phyloP scores from a whole-genome alignment of 1,284 basidiomycete genomes.

The Anthracocystis panici-leucophaei region DNA sequence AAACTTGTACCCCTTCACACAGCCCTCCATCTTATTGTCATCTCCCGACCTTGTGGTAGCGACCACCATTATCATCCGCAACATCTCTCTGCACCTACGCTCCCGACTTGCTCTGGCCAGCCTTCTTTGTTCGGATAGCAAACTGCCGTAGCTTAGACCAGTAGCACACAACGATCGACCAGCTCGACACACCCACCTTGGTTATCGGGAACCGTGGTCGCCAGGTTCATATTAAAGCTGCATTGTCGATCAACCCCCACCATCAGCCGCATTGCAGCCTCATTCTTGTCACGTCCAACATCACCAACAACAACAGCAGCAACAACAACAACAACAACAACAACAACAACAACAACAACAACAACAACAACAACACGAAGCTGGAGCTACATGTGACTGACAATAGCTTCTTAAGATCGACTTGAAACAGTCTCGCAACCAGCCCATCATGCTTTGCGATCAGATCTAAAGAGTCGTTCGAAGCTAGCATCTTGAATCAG shows the following conservation, averaged over 20 bases:
- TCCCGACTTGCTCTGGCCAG: too few relatives aligned
- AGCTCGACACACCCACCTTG: background rate
- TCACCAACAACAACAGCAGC: constrained; percentile 1
- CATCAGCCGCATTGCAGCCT: background rate
- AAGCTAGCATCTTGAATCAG: background rate
- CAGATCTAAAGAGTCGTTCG: background rate
- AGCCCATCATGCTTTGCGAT: constrained; percentile 1
- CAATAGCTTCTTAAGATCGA: background rate
- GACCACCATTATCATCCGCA: background rate
- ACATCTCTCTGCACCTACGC: background rate
- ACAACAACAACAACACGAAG: background rate
- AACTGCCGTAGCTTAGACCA: background rate
- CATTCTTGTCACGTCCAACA: background rate
- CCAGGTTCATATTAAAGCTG: background rate
- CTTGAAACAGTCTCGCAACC: background rate
- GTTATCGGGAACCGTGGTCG: too few relatives aligned
- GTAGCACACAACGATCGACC: background rate
- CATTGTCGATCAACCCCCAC: constrained; percentile 4
- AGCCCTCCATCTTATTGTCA: background rate
- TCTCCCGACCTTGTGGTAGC: constrained; percentile 2
- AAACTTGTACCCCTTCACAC: constrained; percentile 3
- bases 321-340: constrained; percentile 1
- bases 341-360: background rate
- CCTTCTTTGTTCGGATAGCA: background rate
- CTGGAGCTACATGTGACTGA: background rate